Evolutionary conservation across 2,329 filamentous ascomycete genomes (phyloP), one percentile per base, ranked within the genome.

Genomic region (Fusarium illudens): DNA sequence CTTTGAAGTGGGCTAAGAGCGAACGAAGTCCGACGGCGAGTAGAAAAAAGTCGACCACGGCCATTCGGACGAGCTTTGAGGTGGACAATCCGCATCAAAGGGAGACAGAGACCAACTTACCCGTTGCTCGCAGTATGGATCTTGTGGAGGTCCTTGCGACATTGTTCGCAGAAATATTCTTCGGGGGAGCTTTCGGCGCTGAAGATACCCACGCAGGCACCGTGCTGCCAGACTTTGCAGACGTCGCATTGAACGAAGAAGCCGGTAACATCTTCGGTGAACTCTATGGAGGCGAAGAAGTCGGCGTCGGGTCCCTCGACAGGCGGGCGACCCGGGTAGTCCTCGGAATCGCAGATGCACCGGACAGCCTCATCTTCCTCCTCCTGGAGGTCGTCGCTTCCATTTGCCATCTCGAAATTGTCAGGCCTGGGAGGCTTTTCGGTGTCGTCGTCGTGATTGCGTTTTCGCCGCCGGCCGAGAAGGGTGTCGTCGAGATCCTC

Each of bases 191-290:
- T 90, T 71, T 92, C 91, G 79, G 97, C 95, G 71, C 96, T 96
- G 83, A 97, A 94, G 75, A 99, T 97, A 64, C 96, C 95, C 62
- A 99, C 95, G 76, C 96, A 99, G 64, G 94, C 95, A 74, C 96
- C 96, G 78, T 99, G 96, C 79, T 99, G 96, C 96, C 95, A 99
- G 67, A 98, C 96, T 78, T 97, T 96, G 84, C 96, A 99, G 68
- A 92, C 86, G 81, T 98, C 96, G 86, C 96, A 99, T 83, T 98
- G 95, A 71, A 99, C 94, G 80, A 97, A 99, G 80, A 98, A 91
- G 54, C 94, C 95, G 44, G 95, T 96, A 70, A 95, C 86, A 70
- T 98, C 95, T 75, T 97, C 94, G 30, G 90, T 88, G 67, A 93
- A 84, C 67, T 89, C 82, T 81, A 89, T 81, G 78, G 84, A 79